Percentiles rank a stretch among this genome's conserved stretches.
These are phyloP conservation scores for Grifola frondosa DNA, from an alignment of 1,284 basidiomycete genomes.

Conservation along the genomic window DNA sequence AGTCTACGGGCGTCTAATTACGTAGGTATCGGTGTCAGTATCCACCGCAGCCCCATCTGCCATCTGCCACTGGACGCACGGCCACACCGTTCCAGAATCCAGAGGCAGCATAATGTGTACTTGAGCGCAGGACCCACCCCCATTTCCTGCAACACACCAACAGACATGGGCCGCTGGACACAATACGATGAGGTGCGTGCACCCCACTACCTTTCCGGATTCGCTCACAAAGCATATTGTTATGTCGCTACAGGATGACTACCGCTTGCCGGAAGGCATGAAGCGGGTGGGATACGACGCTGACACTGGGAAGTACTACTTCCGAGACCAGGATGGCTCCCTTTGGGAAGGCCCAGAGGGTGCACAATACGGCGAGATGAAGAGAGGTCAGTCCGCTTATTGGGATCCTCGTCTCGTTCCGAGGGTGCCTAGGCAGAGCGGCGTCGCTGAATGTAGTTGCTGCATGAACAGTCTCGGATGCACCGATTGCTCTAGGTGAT, in stretches of 20 bases:
- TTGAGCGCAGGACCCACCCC: too few species aligned
- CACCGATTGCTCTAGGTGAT: constrained; percentile 18
- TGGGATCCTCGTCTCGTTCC: constrained; percentile 1
- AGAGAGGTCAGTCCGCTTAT: constrained; percentile 34
- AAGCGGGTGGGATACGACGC: constrained; percentile 43
- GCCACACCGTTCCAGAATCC: too few species aligned
- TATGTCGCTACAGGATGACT: constrained; percentile 38
- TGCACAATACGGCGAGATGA: constrained; percentile 35
- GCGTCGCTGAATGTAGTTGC: background rate
- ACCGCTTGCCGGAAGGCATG: constrained; percentile 43
- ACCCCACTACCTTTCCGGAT: background rate
- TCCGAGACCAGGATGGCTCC: constrained; percentile 32
- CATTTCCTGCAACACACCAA: constrained; percentile 1
- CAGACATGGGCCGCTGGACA: constrained; percentile 40
- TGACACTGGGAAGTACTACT: constrained; percentile 40
- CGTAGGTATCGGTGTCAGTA: too few species aligned
- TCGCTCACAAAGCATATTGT: constrained; percentile 7
- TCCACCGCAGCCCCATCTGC: too few species aligned
- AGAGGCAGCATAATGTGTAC: too few species aligned
- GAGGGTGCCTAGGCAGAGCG: constrained; percentile 1
- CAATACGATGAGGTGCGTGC: constrained; percentile 40
- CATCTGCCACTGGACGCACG: too few species aligned
- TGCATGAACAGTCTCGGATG: constrained; percentile 20
- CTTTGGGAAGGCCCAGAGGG: constrained; percentile 40
- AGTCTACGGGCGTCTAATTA: too few species aligned